phyloP scores from a whole-genome alignment of 345 rosid species.

The Eucalyptus grandis region DNA sequence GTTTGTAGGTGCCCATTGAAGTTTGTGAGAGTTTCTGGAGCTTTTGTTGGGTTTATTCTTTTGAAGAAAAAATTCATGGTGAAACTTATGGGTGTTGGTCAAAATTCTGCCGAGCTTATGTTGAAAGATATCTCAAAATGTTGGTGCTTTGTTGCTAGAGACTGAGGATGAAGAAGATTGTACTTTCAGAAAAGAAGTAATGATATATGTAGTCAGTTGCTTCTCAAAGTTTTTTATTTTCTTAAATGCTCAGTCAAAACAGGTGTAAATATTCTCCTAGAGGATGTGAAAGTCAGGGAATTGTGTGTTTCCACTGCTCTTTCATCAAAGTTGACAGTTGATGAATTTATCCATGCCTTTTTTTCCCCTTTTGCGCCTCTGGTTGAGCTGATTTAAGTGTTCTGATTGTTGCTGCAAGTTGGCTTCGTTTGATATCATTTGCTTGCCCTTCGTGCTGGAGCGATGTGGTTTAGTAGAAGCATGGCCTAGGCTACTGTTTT shows the following conservation, averaged over 20 bases:
- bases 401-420: not conserved
- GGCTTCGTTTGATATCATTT: not conserved
- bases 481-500: not conserved
- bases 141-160: not conserved
- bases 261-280: not conserved
- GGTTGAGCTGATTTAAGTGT: not conserved
- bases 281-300: not conserved
- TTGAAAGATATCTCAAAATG: not conserved
- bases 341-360: not conserved
- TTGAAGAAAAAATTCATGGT: not conserved
- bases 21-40: not conserved
- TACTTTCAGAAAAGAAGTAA: not conserved
- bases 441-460: not conserved
- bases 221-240: not conserved
- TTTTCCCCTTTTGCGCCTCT: not conserved
- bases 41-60: not conserved
- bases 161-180: not conserved
- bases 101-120: not conserved
- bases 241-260: not conserved
- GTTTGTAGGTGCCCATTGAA: not conserved
- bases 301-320: not conserved
- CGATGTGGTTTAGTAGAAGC: not conserved
- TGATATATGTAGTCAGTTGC: not conserved
- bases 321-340: not conserved
- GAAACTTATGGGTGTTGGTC: not conserved